Evolutionary conservation across 2,329 filamentous ascomycete species (phyloP), one percentile per base, ranked within the genome.

Genomic region (Cladosporium velox): DNA sequence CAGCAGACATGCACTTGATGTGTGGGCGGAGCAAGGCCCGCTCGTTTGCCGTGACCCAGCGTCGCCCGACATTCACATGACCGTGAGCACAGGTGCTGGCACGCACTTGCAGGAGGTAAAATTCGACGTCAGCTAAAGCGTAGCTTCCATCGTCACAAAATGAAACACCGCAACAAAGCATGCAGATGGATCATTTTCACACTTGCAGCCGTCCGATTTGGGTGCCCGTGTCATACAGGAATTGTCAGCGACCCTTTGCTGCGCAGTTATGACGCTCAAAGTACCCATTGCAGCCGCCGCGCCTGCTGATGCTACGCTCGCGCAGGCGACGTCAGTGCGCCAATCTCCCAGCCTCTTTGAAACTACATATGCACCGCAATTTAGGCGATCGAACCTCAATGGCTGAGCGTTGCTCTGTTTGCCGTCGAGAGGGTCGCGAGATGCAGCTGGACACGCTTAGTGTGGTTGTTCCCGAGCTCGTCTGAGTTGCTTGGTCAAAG

Each of bases 51-150:
- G 61, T 64, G 51, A 52, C 65, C 65, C 66, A 61, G 69, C 72
- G 70, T 71, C 65, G 64, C 44, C 55, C 66, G 65, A 61, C 65
- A 65, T 67, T 74, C 72, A 71, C 68, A 69, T 74, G 72, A 74
- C 69, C 66, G 63, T 38, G 55, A 66, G 59, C 63, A 52, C 65
- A 51, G 30, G 67, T 70, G 69, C 59, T 59, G 65, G 32, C 28
- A 64, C 66, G 67, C 66, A 69, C 68, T 64, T 72, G 68, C 70
- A 71, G 66, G 63, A 67, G 67, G 69, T 65, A 71, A 73, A 74
- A 64, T 71, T 69, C 67, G 72, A 74, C 72, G 72, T 74, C 72
- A 69, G 67, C 67, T 65, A 58, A 26, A 64, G 38, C 35, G 61
- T 32, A 21, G 49, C 35, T 57, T 10, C 41, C 61, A n/a, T 41